A percentile compares a stretch with the other conserved stretches of the same genome.
Conservation (phyloP, 2,329 filamentous ascomycete genomes). For the Alternaria incomplexa region DNA sequence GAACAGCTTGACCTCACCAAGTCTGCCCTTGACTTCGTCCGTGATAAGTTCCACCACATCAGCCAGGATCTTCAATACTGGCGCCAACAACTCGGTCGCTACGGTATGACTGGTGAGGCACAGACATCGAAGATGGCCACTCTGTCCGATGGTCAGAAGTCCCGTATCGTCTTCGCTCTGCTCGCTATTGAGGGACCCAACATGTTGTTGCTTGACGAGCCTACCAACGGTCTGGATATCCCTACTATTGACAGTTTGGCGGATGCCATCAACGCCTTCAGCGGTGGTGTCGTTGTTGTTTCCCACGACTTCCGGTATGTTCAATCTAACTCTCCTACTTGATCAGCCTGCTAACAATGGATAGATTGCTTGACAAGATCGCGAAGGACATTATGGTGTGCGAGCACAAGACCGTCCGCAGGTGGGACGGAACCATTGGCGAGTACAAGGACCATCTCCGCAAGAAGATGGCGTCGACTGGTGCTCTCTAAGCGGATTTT, state of each 20-base stretch:
- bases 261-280: conserved; percentile 96
- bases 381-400: conserved; percentile 99
- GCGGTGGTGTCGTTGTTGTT: conserved; percentile 95
- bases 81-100: conserved; percentile 94
- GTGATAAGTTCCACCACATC: conserved; percentile 88
- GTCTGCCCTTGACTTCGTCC: conserved; percentile 95
- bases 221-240: conserved; percentile 99
- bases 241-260: conserved; percentile 97
- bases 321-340: neutral
- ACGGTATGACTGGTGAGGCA: conserved; percentile 89
- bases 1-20: conserved; percentile 99
- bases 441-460: conserved; percentile 98
- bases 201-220: conserved; percentile 97
- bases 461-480: conserved; percentile 95
- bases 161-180: conserved; percentile 95
- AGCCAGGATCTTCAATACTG: conserved; percentile 99
- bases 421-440: conserved; percentile 88
- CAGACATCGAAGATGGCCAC: conserved; percentile 99
- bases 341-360: conserved; percentile 42
- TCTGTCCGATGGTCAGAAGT: conserved; percentile 96
- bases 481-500: conserved; percentile 71
- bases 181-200: conserved; percentile 95
- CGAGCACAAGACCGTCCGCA: conserved; percentile 91
- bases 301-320: conserved; percentile 97
- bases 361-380: conserved; percentile 95